Base-by-base conservation (phyloP, 768 basidiomycete species). In the Amanita fuliginea region DNA sequence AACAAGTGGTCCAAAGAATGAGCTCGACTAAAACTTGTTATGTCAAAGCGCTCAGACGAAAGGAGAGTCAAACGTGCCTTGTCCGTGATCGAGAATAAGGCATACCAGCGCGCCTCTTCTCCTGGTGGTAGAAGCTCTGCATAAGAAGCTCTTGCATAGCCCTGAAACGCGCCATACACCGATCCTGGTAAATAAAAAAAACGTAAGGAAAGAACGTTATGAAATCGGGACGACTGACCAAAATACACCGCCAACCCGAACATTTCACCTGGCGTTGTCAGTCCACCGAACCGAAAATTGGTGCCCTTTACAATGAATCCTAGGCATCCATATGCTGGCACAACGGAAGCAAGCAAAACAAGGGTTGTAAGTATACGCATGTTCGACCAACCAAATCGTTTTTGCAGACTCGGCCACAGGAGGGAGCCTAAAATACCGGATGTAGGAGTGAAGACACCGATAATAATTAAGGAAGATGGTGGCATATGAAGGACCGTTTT, bases 51-150 rank as follows among this genome's bases (percentile, higher is more conserved):
- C n/a, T 40, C 1, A 10, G 30, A 19, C 60, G 56, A 34, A 52
- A 54, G 33, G 19, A 44, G 40, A 39, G 22, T 35, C 18, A 32
- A 36, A n/a, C 37, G 4, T 19, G 81, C 86, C 72, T 92, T 90
- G 67, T 91, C 88, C 0, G 92, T 95, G 56, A 97, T 92, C 13
- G 86, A 85, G 64, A 86, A 96, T 30, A 97, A 65, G 2, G 80
- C 85, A 54, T 84, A 90, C 86, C 90, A 97, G 49, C 90, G 70
- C 2, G 92, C 92, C 64, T 93, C 90, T 63, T 96, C 89, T 0
- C 86, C 83, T 1, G 77, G 77, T 0, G 94, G 95, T 2, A 98
- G 74, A 47, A 99, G 65, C 57, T 88, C 88, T 1, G 90, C 81
- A 59, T 89, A 97, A 36, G 86, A 80, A 2, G 91, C 87, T 21